phyloP scores from a whole-genome alignment of 495 filamentous ascomycete species.

The Parmelia sp. region DNA sequence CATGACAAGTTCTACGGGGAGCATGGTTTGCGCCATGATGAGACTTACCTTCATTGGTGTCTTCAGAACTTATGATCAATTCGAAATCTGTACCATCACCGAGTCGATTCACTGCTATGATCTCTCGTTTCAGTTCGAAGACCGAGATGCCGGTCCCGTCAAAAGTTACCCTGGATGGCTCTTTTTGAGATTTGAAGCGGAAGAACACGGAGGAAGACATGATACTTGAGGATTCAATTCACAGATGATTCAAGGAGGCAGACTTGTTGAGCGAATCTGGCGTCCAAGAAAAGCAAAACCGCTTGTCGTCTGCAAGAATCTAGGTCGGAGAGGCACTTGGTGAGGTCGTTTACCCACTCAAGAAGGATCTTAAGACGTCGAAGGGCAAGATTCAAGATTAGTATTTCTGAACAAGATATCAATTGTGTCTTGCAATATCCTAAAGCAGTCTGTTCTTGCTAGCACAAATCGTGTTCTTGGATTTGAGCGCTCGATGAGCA shows the following conservation, averaged over 20 bases:
- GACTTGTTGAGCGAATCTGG: not conserved
- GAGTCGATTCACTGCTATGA: constrained; percentile 87
- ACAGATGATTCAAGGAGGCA: constrained; percentile 11
- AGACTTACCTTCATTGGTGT: constrained; percentile 79
- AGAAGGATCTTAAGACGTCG: constrained; percentile 22
- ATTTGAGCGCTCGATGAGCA: constrained; percentile 17
- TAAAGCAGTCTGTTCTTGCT: constrained; percentile 17
- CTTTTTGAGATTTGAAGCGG: constrained; percentile 99
- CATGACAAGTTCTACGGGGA: not conserved
- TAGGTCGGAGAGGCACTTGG: not conserved
- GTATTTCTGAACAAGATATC: constrained; percentile 16
- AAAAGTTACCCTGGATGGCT: constrained; percentile 88
- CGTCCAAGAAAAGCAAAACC: not conserved
- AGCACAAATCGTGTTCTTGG: constrained; percentile 16
- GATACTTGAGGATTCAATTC: constrained; percentile 11
- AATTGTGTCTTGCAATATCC: constrained; percentile 17
- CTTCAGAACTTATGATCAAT: constrained; percentile 83
- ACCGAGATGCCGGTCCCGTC: constrained; percentile 98
- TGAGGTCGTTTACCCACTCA: constrained; percentile 32
- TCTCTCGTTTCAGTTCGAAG: constrained; percentile 96
- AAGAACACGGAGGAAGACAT: constrained; percentile 99
- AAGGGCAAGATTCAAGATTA: constrained; percentile 12
- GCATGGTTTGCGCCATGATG: not conserved
- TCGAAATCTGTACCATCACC: constrained; percentile 98
- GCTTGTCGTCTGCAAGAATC: not conserved